Base-by-base conservation (phyloP, 257 asterid genomes). In the Perilla frutescens region DNA sequence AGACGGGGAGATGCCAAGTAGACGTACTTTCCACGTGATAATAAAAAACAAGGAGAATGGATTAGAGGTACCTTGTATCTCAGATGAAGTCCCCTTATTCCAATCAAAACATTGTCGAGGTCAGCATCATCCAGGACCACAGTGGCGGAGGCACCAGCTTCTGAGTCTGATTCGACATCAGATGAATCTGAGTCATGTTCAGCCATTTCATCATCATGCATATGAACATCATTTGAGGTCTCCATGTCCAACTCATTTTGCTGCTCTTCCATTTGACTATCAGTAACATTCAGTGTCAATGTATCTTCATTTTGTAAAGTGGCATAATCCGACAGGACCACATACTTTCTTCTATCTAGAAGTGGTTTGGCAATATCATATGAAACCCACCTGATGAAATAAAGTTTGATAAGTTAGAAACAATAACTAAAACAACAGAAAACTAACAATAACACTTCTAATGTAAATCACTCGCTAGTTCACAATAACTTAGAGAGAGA, bases 301-400 rank as follows among this genome's bases (percentile, higher is more conserved):
- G 78, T 72, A 66, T 77, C 88, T 65, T 89, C 96, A 75, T 73
- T 75, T 64, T 45, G 82, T 61, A 70, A 58, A 71, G 85, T 31
- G 76, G 85, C 53, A 66, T 72, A 69, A 77, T 92, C 97, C 40
- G 99, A 92, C 54, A 95, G 79, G 64, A 87, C 91, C 58, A 81
- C 91, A 66, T 87, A 89, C 29, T 79, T 85, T 76, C 84, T 86
- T 81, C 85, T 83, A 77, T 92, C 97, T 13, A 95, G 91, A 77
- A 83, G 73, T 51, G 91, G 92, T 88, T 84, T 90, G 58, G 85
- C 90, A 76, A 83, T 76, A 76, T 90, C 92, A 81, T 85, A 95
- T 26, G 84, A 87, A 76, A 92, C 84, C 99, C 99, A 95, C 87
- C 99, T 95, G 77, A 49, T 15, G 82, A 71, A 73, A 69, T 20